A percentile compares a stretch with the other conserved stretches of the same genome.
phyloP scores from a whole-genome alignment of 1,284 basidiomycete species.

The Pisolithus thermaeus region DNA sequence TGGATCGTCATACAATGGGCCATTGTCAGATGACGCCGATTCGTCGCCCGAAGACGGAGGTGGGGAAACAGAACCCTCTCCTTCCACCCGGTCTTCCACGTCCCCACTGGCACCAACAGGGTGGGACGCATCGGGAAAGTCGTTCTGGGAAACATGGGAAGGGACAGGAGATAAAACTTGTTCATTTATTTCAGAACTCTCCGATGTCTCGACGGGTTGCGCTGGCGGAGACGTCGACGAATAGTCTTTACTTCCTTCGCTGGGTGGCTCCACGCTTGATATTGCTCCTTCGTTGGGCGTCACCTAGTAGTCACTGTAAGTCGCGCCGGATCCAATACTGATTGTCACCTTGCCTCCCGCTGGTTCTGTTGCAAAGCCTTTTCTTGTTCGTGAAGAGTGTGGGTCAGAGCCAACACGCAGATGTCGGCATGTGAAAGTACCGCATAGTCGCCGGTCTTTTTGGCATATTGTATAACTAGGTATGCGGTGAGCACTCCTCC shows the following conservation, averaged over 20 bases:
- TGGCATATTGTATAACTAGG: slow-evolving; percentile 84
- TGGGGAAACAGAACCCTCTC: slow-evolving; percentile 7
- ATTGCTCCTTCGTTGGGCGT: slow-evolving; percentile 1
- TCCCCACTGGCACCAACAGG: not conserved
- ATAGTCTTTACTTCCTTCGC: slow-evolving; percentile 33
- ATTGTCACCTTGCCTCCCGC: slow-evolving; percentile 12
- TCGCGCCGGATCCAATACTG: not conserved
- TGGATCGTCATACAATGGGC: slow-evolving; percentile 63
- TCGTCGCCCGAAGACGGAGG: slow-evolving; percentile 7
- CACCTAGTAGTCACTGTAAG: slow-evolving; percentile 8
- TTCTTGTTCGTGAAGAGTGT: slow-evolving; percentile 61
- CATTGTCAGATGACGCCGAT: slow-evolving; percentile 12
- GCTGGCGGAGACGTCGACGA: slow-evolving; percentile 2
- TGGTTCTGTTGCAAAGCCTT: slow-evolving; percentile 10
- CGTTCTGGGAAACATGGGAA: slow-evolving; percentile 1
- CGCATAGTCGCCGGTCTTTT: slow-evolving; percentile 94
- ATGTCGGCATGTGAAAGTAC: slow-evolving; percentile 92
- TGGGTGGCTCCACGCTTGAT: slow-evolving; percentile 32
- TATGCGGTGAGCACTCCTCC: slow-evolving; percentile 10
- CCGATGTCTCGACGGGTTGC: slow-evolving; percentile 1
- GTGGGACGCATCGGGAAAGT: not conserved
- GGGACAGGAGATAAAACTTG: slow-evolving; percentile 9
- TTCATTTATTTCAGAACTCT: slow-evolving; percentile 1
- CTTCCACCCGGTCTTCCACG: not conserved
- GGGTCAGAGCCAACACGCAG: slow-evolving; percentile 86